Evolutionary conservation across 139 green algal species (phyloP), one percentile per base, ranked within the genome.

Genomic region (Microglena sp.): DNA sequence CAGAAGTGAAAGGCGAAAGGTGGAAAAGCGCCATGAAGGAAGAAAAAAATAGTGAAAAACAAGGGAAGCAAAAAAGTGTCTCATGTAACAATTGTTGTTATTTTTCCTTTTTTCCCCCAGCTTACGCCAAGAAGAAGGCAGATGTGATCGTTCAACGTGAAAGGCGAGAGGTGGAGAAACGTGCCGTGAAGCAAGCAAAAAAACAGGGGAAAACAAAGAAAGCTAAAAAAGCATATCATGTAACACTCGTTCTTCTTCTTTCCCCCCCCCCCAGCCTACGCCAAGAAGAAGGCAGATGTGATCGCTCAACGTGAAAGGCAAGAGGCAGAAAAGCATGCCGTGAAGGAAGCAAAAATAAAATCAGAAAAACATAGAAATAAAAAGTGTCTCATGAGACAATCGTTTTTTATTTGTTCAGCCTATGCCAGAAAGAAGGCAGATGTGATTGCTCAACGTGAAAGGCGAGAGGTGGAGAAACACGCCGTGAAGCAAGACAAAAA

Each of bases 371-470:
- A n/a, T n/a, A n/a, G n/a, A n/a, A n/a, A n/a, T n/a, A n/a, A n/a
- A n/a, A n/a, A n/a, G n/a, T n/a, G n/a, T n/a, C n/a, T n/a, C n/a
- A n/a, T n/a, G n/a, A n/a, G n/a, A n/a, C n/a, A n/a, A n/a, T n/a
- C n/a, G n/a, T n/a, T n/a, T n/a, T n/a, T n/a, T 55, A 15, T 53
- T 58, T 29, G 6, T 21, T 58, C 61, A 78, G 78, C 64, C 6
- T 86, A 84, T 60, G 64, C 71, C 6, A 61, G 55, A 8, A 81
- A 78, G 69, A 78, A 86, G 68, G 76, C 70, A 33, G 62, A 76
- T 45, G 35, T 77, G 44, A 50, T 66, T 35, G 66, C 63, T n/a
- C 69, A 82, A 65, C 67, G 79, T 11, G 68, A 72, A n/a, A 57
- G 58, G 45, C 43, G 72, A 8, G 72, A 79, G 65, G 72, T 55